Base-by-base conservation (phyloP, 495 filamentous ascomycete species). In the Podospora bellae-mahoneyi region DNA sequence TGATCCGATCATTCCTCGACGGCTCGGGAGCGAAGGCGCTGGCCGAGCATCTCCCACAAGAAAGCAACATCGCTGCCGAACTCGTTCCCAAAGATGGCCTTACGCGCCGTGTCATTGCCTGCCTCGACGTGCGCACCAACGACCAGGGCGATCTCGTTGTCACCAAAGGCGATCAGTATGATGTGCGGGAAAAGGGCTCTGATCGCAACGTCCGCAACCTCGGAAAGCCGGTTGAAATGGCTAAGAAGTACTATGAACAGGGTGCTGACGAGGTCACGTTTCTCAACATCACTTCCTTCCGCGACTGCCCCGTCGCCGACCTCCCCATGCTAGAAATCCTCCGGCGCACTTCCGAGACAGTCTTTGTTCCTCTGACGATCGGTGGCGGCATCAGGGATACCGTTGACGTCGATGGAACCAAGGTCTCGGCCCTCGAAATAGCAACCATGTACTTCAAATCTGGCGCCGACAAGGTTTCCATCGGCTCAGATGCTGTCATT, bases 121-220 rank as follows among this genome's bases (percentile, higher is more conserved):
- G 95, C 74, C 86, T 99, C 18, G 95, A 99, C 76, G 95, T 99
- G 32, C 90, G 95, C 9, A 87, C 95, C n/a, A 98, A 99, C 76
- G 96, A 99, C 76, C 82, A 90, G 60, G 96, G 96, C 5, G 96
- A 98, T 77, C 80, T 99, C 19, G 96, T 99, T 0, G 95, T 99
- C 18, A 99, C 95, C 5, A 99, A 99, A 79, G 95, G 95, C 9
- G 95, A 99, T 76, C 95, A 98, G 74, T 99, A 99, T 79, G 95
- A 99, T 74, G 95, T 99, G n/a, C 90, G 95, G n/a, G 95, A 97
- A 74, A 97, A 96, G 79, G 82, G 83, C 9, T 79, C 81, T n/a
- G 87, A 84, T 62, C 88, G 93, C 23, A 84, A 88, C 64, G 95
- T 99, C 39, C 86, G 95, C 65, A 99, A 98, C 75, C 81, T 99